These are phyloP conservation scores for Kokia cookei DNA, from an alignment of 441 rosid species.

Conservation along the genomic window DNA sequence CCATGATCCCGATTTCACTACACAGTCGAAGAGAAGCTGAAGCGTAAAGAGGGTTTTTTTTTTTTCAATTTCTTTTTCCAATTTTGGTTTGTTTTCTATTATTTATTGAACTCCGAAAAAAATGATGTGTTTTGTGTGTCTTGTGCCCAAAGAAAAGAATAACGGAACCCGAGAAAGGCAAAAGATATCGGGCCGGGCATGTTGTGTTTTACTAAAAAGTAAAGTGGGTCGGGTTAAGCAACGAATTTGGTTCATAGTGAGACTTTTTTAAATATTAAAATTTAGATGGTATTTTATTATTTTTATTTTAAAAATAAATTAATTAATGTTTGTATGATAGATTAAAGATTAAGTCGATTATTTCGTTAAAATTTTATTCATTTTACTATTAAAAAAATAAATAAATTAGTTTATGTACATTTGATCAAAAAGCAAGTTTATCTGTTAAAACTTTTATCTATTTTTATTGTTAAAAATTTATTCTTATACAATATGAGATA, in stretches of 20 bases:
- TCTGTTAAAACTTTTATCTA: no score
- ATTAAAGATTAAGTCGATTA: no score
- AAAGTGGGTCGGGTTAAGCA: background rate
- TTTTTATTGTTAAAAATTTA: no score
- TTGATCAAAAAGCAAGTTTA: no score
- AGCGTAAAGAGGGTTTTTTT: background rate
- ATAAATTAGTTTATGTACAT: rapidly evolving
- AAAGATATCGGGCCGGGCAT: background rate
- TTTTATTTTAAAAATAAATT: background rate
- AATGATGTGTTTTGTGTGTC: slow-evolving; percentile 13
- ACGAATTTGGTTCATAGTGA: background rate
- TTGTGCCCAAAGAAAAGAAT: slow-evolving; percentile 47
- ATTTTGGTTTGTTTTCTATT: background rate
- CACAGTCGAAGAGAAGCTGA: slow-evolving; percentile 10
- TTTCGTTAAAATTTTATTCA: no score
- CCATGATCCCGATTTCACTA: slow-evolving; percentile 16
- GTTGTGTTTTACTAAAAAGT: background rate
- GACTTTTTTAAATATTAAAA: no score
- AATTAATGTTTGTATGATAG: background rate
- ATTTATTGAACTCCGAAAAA: background rate
- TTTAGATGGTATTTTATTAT: no score
- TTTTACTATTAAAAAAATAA: no score
- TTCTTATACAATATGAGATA: no score
- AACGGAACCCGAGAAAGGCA: background rate
- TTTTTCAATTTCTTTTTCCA: background rate